Evolutionary conservation across 371 early-diverging fungal genomes (phyloP), one percentile per base, ranked within the genome.

Genomic region (Mucor plumbeus): DNA sequence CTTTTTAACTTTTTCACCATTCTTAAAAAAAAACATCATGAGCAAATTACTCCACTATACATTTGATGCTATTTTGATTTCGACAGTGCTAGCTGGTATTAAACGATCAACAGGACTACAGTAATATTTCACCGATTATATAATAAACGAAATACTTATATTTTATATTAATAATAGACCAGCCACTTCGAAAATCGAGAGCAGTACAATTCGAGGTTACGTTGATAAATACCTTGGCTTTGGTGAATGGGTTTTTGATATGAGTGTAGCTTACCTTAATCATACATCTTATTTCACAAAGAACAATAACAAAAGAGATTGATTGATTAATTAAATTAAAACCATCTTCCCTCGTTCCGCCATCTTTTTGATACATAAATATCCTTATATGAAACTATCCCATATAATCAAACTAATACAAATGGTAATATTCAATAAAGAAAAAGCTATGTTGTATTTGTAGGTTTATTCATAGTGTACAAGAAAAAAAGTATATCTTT

Each of bases 51-150:
- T 90, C 19, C 92, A 91, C 73, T 75, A 86, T 64, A 77, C 90
- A 6, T 81, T 86, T 54, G 93, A 93, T 75, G 87, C 91, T 19
- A 79, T 87, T 31, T 84, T 93, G 13, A 83, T 93, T 14, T 87
- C 92, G 19, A 85, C 92, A 9, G 82, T 87, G n/a, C 77, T 93
- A 36, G 94, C 94, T 15, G 93, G 93, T 8, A 87, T 92, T 54
- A 90, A 87, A 65, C 84, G 90, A 59, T 86, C 86, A 48, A 83
- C 93, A 9, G 94, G 92, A 36, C 48, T 83, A 61, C 78, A 83
- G 88, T 86, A 83, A 75, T 14, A 40, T 44, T 36, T 36, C 15
- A 9, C 17, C n/a, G 21, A 21, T 1, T 35, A 34, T 56, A 8
- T 9, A 34, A 36, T 35, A 17, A 9, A 35, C 19, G n/a, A n/a